These are phyloP conservation scores for Picea abies DNA, from an alignment of 83 land plant genomes.

Conservation along the genomic window DNA sequence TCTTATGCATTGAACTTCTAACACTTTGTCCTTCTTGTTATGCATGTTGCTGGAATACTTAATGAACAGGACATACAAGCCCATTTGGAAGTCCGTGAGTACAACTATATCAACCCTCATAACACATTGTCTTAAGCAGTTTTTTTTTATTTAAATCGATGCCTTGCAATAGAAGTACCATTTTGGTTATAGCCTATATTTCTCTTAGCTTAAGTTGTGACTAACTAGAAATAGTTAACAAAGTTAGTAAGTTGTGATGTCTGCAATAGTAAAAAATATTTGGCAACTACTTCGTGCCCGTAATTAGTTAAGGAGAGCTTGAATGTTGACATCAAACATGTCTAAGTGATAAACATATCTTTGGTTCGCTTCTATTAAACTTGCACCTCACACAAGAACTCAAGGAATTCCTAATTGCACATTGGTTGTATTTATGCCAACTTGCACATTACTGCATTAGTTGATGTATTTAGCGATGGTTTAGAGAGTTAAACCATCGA, in stretches of 20 bases:
- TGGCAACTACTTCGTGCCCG: not conserved
- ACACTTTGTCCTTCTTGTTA: constrained; percentile 1
- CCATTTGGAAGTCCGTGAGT: constrained; percentile 93
- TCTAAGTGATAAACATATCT: not conserved
- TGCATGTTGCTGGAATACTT: constrained; percentile 26
- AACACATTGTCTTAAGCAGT: not conserved
- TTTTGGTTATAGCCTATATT: not conserved
- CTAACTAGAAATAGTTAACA: not conserved
- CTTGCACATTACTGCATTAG: no score
- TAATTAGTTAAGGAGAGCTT: not conserved
- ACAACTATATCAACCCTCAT: not conserved
- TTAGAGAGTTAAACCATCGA: no score
- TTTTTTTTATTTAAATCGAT: not conserved
- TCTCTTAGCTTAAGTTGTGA: not conserved
- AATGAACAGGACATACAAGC: constrained; percentile 79
- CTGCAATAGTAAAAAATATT: not conserved
- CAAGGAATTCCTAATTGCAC: no score
- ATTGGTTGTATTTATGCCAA: no score
- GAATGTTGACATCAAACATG: not conserved
- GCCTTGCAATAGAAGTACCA: not conserved
- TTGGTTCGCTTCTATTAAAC: not conserved
- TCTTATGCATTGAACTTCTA: not conserved
- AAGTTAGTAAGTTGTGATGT: not conserved
- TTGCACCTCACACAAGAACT: not conserved
- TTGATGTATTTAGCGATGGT: no score